phyloP scores from a whole-genome alignment of 495 filamentous ascomycete species.

The Jackrogersella multiformis region DNA sequence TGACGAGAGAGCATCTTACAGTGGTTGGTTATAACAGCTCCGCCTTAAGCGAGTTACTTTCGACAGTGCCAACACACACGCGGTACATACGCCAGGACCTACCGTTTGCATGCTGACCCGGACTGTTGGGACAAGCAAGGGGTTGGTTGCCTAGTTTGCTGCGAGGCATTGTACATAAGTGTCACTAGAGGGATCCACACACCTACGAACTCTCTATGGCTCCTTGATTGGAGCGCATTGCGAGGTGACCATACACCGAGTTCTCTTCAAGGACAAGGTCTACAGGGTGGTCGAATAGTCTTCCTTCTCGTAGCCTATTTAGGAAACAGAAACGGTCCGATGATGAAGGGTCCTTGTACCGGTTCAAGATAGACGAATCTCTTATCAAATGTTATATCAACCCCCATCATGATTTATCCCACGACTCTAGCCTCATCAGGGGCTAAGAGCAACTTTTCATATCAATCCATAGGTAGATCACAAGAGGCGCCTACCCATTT shows the following conservation, averaged over 20 bases:
- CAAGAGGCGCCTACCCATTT: not conserved
- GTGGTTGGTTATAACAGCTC: not conserved
- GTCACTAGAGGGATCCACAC: constrained; percentile 13
- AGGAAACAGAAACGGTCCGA: constrained; percentile 18
- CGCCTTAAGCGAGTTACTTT: constrained; percentile 17
- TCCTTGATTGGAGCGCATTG: constrained; percentile 15
- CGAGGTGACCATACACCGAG: not conserved
- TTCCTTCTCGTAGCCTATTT: constrained; percentile 13
- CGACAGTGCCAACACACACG: constrained; percentile 21
- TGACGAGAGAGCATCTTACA: not conserved
- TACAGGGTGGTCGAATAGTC: constrained; percentile 13
- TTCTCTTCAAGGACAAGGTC: constrained; percentile 2
- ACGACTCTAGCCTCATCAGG: not conserved
- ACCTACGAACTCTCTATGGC: not conserved
- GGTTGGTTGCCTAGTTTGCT: constrained; percentile 12
- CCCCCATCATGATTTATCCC: not conserved
- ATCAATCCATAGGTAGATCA: not conserved
- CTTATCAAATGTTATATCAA: constrained; percentile 6
- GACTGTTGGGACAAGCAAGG: not conserved
- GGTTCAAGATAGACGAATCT: constrained; percentile 8
- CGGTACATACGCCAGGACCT: constrained; percentile 19
- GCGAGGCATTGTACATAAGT: constrained; percentile 4
- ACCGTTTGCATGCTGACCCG: constrained; percentile 14
- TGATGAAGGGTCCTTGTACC: not conserved
- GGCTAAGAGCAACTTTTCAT: not conserved